Conservation (phyloP, 345 rosid species). For the Corymbia maculata region DNA sequence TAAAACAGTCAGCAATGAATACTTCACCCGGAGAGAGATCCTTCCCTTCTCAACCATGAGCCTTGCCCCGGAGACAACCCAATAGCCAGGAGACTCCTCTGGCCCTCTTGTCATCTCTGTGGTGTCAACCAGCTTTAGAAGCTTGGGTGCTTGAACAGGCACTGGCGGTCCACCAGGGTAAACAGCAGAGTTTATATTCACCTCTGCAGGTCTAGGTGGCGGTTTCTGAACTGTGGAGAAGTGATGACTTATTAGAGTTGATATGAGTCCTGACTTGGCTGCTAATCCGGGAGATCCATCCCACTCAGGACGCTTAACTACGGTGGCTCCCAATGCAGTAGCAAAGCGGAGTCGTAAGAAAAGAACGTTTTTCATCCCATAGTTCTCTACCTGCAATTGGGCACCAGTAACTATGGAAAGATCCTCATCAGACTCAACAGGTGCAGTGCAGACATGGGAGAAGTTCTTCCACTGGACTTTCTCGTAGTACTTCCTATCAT, state of each 20-base stretch:
- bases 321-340: constrained; percentile 44
- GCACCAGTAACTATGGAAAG: constrained; percentile 86
- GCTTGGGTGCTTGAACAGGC: constrained; percentile 80
- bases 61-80: constrained; percentile 94
- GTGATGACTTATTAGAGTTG: constrained; percentile 86
- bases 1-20: constrained; percentile 59
- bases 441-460: constrained; percentile 91
- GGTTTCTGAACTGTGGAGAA: constrained; percentile 77
- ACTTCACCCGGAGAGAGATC: constrained; percentile 86
- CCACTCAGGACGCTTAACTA: constrained; percentile 68
- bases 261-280: constrained; percentile 77
- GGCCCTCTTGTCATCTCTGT: constrained; percentile 93
- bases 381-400: constrained; percentile 73
- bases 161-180: constrained; percentile 95
- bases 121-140: constrained; percentile 81
- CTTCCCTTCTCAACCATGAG: constrained; percentile 75
- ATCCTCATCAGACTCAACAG: constrained; percentile 75
- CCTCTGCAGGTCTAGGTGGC: constrained; percentile 79
- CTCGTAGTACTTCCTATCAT: constrained; percentile 70
- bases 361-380: constrained; percentile 76
- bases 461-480: constrained; percentile 92
- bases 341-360: constrained; percentile 78
- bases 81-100: constrained; percentile 85
- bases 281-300: constrained; percentile 77
- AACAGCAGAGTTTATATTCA: constrained; percentile 85